Base-by-base conservation (phyloP, 2,329 filamentous ascomycete species). In the Aspergillus sp. region DNA sequence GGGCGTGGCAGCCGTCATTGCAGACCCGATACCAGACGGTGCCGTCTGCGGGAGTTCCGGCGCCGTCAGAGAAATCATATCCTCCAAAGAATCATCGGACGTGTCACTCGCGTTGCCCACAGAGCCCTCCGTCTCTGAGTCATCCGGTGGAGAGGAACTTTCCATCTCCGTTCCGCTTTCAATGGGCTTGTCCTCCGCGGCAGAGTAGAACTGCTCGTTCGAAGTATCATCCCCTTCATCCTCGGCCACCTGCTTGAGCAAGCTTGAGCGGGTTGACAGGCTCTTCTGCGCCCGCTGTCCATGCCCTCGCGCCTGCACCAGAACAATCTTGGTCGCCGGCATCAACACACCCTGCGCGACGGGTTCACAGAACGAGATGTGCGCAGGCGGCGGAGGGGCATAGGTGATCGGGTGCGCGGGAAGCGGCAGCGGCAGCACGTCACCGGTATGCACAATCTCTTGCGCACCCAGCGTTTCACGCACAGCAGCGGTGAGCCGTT, bases 131-230 rank as follows among this genome's bases (percentile, higher is more conserved):
- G 80, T 81, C 57, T 86, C 84, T 4, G 77, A 77, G 5, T 79
- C 79, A 35, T 83, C 82, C 1, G 77, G 75, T 27, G 75, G 73
- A 5, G 75, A 73, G 47, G 80, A 77, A 35, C 59, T 65, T 54
- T 76, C 74, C 9, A 79, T 80, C 57, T 74, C 71, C 1, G 69
- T 71, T 28, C 61, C 62, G 42, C 63, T 65, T 56, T 71, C 65
- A 26, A 60, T 53, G 7, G 63, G 60, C 52, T 82, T 79, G 52
- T 94, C 89, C 63, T 96, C 91, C 2, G 88, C 85, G 1, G 91
- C 91, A 4, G 91, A 96, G 66, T 81, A 96, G 70, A 96, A 96
- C 56, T 89, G 84, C 61, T 97, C 91, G 48, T 86, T 94, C 4
- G 86, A 83, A 1, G 86, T 88, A 57, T 94, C 88, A 48, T 94